Conservation (phyloP, 805 yeast genomes). For the Starmerella apicola region DNA sequence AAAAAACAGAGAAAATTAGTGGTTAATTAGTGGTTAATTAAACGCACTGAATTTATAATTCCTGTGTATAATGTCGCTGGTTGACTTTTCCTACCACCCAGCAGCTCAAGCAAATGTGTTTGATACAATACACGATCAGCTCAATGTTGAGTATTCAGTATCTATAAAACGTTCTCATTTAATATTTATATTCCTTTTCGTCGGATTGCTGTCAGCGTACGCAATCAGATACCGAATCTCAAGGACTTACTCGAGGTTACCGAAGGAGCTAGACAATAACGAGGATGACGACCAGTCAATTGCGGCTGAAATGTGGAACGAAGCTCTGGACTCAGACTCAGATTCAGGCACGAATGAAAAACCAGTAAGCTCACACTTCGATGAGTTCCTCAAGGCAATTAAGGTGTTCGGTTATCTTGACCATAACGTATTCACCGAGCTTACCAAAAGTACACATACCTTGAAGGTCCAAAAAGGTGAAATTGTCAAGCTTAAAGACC, state of each 20-base stretch:
- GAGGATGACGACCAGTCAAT: conserved; percentile 29
- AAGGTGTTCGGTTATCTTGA: conserved; percentile 91
- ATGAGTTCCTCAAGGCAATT: conserved; percentile 80
- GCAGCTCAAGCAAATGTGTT: too few relatives aligned
- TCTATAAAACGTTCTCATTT: conserved; percentile 18
- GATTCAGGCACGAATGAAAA: conserved; percentile 28
- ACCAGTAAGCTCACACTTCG: conserved; percentile 55
- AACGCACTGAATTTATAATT: too few relatives aligned
- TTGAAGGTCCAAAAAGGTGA: conserved; percentile 71
- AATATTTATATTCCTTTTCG: conserved; percentile 20
- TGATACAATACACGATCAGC: neutral
- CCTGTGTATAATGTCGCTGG: too few relatives aligned
- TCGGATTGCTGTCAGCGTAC: conserved; percentile 32
- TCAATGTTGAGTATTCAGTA: conserved; percentile 9
- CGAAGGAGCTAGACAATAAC: conserved; percentile 29
- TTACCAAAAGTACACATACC: conserved; percentile 84
- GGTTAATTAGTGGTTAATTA: too few relatives aligned
- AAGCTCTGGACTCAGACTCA: conserved; percentile 21
- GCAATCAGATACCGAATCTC: conserved; percentile 51
- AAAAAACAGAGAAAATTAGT: too few relatives aligned
- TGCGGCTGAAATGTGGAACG: conserved; percentile 34
- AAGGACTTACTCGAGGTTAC: conserved; percentile 48
- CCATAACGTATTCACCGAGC: conserved; percentile 78
- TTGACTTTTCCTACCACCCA: too few relatives aligned
- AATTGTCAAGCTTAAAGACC: conserved; percentile 56